These are phyloP conservation scores for Globisporangium spiculum DNA, from an alignment of 352 stramenopile genomes.

Conservation along the genomic window DNA sequence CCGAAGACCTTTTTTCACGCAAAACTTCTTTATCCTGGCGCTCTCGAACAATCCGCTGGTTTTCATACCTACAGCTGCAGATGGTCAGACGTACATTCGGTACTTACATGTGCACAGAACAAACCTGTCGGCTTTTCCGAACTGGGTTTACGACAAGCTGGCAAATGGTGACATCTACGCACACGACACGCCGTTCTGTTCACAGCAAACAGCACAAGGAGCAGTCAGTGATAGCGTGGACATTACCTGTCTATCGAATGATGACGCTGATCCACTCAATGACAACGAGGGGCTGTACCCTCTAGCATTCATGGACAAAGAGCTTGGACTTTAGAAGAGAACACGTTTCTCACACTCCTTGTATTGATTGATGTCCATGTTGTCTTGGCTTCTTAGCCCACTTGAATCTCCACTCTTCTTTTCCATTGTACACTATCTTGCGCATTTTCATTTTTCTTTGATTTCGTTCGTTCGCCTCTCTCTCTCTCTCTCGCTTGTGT, in stretches of 20 bases:
- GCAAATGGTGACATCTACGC: slow-evolving; percentile 17
- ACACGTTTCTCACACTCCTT: not conserved
- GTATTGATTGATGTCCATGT: not conserved
- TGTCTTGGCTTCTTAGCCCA: not conserved
- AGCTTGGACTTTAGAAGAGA: not conserved
- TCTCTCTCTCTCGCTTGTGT: not conserved
- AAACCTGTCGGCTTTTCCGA: slow-evolving; percentile 22
- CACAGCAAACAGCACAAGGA: not conserved
- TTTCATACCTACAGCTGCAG: slow-evolving; percentile 20
- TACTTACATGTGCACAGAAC: slow-evolving; percentile 31
- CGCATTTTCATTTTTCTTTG: not conserved
- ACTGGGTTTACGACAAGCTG: slow-evolving; percentile 29
- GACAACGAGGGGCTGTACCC: slow-evolving; percentile 20
- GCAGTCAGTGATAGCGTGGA: not conserved
- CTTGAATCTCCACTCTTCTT: not conserved
- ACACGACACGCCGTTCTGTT: slow-evolving; percentile 32
- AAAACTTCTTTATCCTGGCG: slow-evolving; percentile 27
- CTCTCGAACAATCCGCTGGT: slow-evolving; percentile 30
- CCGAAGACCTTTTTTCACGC: slow-evolving; percentile 18
- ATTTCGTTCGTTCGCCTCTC: not conserved
- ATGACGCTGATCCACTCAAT: slow-evolving; percentile 8
- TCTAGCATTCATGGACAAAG: slow-evolving; percentile 14
- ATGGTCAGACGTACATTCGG: slow-evolving; percentile 6
- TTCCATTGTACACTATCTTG: slow-evolving; percentile 7
- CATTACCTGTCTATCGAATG: slow-evolving; percentile 10